Evolutionary conservation across 495 filamentous ascomycete species (phyloP).

Genomic region (Xylona heveae): DNA sequence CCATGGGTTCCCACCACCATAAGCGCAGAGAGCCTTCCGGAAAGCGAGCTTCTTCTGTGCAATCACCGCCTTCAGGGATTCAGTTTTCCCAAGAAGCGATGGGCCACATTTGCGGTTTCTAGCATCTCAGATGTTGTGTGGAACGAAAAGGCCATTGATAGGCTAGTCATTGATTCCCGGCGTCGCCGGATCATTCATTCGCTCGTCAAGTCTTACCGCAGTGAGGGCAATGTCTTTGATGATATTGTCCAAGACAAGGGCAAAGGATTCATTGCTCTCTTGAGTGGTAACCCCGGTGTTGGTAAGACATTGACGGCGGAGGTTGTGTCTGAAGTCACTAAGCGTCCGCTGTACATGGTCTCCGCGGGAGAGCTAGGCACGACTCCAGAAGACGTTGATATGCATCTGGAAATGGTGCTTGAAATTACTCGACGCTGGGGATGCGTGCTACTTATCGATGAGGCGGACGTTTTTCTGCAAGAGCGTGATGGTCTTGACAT

Average conservation of each 20-base stretch:
- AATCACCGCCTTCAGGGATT: conserved; percentile 90
- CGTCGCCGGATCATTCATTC: conserved; percentile 68
- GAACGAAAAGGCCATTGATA: conserved; percentile 65
- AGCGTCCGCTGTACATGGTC: conserved; percentile 30
- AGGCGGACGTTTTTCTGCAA: conserved; percentile 29
- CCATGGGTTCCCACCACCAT: background rate
- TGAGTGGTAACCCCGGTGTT: conserved; percentile 34
- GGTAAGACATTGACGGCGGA: conserved; percentile 38
- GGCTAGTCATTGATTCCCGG: conserved; percentile 49
- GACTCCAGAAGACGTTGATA: conserved; percentile 24
- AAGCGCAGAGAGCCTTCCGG: background rate
- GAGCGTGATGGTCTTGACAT: conserved; percentile 10
- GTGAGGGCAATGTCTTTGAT: conserved; percentile 43
- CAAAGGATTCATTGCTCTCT: conserved; percentile 34
- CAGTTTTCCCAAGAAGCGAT: conserved; percentile 72
- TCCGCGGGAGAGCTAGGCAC: conserved; percentile 33
- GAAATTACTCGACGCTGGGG: conserved; percentile 29
- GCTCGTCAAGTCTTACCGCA: conserved; percentile 59
- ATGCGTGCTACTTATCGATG: conserved; percentile 30
- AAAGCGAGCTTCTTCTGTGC: conserved; percentile 65
- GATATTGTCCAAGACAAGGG: conserved; percentile 33
- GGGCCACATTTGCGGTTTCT: conserved; percentile 77
- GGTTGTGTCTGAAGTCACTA: conserved; percentile 27
- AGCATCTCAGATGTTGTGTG: conserved; percentile 64
- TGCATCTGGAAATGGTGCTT: conserved; percentile 25